Base-by-base conservation (phyloP, 805 yeast species). In the Monosporozyma aerobia region DNA sequence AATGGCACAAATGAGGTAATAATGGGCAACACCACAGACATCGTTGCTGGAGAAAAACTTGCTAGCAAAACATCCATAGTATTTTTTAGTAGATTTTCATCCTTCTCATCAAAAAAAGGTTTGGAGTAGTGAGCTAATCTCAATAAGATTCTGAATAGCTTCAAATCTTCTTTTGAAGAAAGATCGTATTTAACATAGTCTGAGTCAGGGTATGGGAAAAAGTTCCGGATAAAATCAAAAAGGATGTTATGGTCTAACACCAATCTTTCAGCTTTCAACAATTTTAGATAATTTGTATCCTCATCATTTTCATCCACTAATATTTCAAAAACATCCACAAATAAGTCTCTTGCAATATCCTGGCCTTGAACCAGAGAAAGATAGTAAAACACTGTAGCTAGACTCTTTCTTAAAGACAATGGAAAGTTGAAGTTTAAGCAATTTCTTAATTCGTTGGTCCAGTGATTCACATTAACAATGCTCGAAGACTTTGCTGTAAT, bases 401-500 rank as follows among this genome's bases (percentile, higher is more conserved):
- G 73, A 1, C 79, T 71, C 23, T 81, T 74, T 51, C 90, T 77
- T 47, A 83, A 68, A 1, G 73, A 58, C 11, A 88, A 59, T 0
- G 99, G 97, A 71, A 92, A 76, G 50, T 85, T 85, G 60, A 85
- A 81, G 59, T 78, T 79, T 51, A 89, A 66, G 79, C 96, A 85
- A 43, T 85, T 83, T 49, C 80, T 77, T 56, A 92, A 74, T 65
- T 90, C 97, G 51, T 85, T 82, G 0, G 97, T 85, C 96, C 97
- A 90, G 54, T 85, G 87, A 51, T 83, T 77, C 7, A 89, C 84
- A 46, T 83, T 77, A 6, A 86, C 81, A 6, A 87, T 83, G 0
- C 94, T 80, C 0, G 94, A 85, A 0, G 88, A 80, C 57, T 78
- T 76, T 2, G 85, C 80, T 1, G 83, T 75, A 9, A 81, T 76